Evolutionary conservation across 495 filamentous ascomycete genomes (phyloP), one percentile per base, ranked within the genome.

Genomic region (Hyaloscypha variabilis): DNA sequence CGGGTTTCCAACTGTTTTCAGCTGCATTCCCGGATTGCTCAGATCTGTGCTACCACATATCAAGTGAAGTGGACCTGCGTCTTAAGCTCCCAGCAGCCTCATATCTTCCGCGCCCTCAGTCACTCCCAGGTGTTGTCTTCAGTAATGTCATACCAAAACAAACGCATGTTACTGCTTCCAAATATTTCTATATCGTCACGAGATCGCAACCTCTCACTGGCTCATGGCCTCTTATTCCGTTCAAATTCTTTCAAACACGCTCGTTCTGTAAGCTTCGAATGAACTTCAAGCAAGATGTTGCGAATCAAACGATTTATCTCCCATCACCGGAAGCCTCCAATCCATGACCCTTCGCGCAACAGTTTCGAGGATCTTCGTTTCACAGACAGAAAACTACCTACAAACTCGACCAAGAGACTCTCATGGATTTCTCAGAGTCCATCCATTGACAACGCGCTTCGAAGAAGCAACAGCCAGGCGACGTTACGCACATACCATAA

Each of bases 231-330:
- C 6, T 46, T 19, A 10, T 46, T 19, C 6, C 14, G 39, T 46
- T 17, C 39, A 10, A 46, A 11, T 17, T 46, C 39, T 46, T 34
- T 13, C 31, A 34, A 34, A 3, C 31, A 6, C 31, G 13, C 6
- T 34, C 2, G 6, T 34, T 34, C 31, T 8, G 13, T 46, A 46
- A 6, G 30, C 8, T 14, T 1, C 50, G 30, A 23, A 66, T 61
- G 34, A 24, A 5, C 24, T 28, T 11, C 58, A 26, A 46, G 58
- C 56, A 57, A 26, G 10, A 71, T 69, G 69, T 56, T 65, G 55
- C 62, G 69, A 31, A 58, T 67, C 42, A 71, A 71, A 46, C 30
- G 64, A 31, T 56, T 67, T 25, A 62, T 71, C 52, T 46, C 63
- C 51, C 63, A 68, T 65, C 66, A 50, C 29, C 60, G 55, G 42